Base-by-base conservation (phyloP, 345 rosid genomes). In the Garcia nutans region DNA sequence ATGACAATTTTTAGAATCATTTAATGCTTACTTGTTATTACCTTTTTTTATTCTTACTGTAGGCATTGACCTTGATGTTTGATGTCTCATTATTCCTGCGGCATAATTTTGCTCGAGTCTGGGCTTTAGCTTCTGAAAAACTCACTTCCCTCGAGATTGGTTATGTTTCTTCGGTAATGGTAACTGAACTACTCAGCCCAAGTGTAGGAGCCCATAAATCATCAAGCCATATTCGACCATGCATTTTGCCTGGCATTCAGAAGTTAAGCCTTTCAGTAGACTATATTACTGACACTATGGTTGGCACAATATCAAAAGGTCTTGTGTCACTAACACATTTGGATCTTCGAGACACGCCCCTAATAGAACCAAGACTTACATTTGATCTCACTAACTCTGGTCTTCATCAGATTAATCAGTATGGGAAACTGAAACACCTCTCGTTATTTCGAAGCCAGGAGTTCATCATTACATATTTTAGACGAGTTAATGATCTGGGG, bases 401-500 rank as follows among this genome's bases (percentile, higher is more conserved):
- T 49, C 93, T 95, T 76, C 97, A 89, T 65, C 93, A 86, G 83
- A 89, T 95, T 54, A 92, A 92, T 83, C 90, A 78, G 20, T 82
- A 86, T 71, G 92, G 94, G 45, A 92, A 87, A 81, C 80, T 91
- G 85, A 92, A 89, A 82, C 97, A 89, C 77, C 92, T 95, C 50
- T 91, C 97, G 2, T 83, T 95, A 24, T 82, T 92, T 71, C 89
- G 97, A 66, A 89, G 95, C 85, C 97, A 94, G 83, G 97, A 92
- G 77, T 91, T 82, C 79, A 74, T 83, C 22, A 67, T 83, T 75
- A 87, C 96, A 55, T 90, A 84, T 78, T 95, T 95, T 73, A 87
- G 88, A 66, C 84, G 96, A 73, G 97, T 95, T 59, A 88, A 92
- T 75, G 99, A 95, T 85, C 97, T 91, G 33, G 97, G 99, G 55